Evolutionary conservation across 208 protist species (phyloP).

Genomic region (Acanthamoeba divionensis): DNA sequence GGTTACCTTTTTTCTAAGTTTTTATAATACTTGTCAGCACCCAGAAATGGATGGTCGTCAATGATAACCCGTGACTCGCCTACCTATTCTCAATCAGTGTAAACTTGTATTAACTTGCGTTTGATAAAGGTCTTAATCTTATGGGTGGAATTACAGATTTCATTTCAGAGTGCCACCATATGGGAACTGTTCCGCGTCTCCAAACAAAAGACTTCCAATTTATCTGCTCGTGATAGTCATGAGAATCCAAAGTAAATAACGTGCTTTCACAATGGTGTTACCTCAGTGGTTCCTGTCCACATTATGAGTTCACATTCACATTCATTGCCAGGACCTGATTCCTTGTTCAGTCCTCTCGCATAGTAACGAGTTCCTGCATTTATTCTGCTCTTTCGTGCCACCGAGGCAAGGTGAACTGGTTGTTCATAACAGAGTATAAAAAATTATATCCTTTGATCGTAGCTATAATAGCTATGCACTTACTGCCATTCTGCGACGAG

Average conservation of each 20-base stretch:
- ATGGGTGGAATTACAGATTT: constrained; percentile 62
- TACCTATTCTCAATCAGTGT: constrained; percentile 4
- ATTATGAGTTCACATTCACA: constrained; percentile 70
- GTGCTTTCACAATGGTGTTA: background rate
- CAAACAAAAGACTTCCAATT: constrained; percentile 66
- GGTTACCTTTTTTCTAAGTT: constrained; percentile 44
- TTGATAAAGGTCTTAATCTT: too few species aligned
- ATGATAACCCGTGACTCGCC: constrained; percentile 64
- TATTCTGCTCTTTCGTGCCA: constrained; percentile 56
- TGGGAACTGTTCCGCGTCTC: constrained; percentile 75
- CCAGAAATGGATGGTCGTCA: constrained; percentile 60
- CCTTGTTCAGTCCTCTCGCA: constrained; percentile 75
- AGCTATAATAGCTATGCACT: background rate
- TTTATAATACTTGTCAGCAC: constrained; percentile 61
- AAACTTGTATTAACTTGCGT: constrained; percentile 25
- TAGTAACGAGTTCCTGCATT: constrained; percentile 77
- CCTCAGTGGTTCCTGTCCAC: constrained; percentile 47
- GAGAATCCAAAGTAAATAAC: background rate
- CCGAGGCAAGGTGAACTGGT: background rate
- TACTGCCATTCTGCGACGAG: background rate
- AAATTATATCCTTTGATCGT: background rate
- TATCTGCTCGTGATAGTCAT: background rate
- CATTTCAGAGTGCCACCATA: constrained; percentile 69
- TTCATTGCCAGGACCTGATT: constrained; percentile 68
- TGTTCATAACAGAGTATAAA: background rate